These are phyloP conservation scores for Phaffia tasmanica DNA, from an alignment of 768 basidiomycete species.

Conservation along the genomic window DNA sequence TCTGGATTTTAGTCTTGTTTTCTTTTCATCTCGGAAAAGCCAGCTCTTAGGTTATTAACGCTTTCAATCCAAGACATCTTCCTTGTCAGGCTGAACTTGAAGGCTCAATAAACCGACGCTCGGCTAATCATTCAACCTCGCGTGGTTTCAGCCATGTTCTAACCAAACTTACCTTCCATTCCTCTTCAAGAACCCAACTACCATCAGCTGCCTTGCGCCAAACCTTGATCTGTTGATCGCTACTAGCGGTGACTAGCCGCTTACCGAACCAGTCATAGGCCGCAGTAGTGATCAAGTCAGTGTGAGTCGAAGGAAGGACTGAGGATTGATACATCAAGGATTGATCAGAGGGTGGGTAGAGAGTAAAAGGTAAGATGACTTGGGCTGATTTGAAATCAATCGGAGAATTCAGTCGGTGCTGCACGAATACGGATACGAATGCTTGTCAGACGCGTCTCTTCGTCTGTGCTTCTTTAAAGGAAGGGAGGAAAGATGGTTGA, in stretches of 20 bases:
- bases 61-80: background rate
- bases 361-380: background rate
- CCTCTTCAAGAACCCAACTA: constrained; percentile 66
- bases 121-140: background rate
- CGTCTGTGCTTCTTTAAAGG: no score
- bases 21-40: no score
- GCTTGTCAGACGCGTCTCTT: no score
- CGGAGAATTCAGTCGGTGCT: no score
- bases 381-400: no score
- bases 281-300: constrained; percentile 42
- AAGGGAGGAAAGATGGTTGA: no score
- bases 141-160: background rate
- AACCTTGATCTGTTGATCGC: constrained; percentile 83
- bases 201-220: constrained; percentile 69
- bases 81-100: no score
- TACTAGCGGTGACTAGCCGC: constrained; percentile 63
- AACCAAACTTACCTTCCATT: constrained; percentile 64
- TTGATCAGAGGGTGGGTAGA: background rate
- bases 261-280: constrained; percentile 85
- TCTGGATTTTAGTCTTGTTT: background rate
- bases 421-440: no score
- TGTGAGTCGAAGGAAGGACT: constrained; percentile 15
- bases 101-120: constrained; percentile 5
- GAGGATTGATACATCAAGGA: constrained; percentile 12
- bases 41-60: no score